A percentile compares a stretch with the other conserved stretches of the same genome.
Conservation (phyloP, 2,329 filamentous ascomycete genomes). For the Trichoderma pleuroti region DNA sequence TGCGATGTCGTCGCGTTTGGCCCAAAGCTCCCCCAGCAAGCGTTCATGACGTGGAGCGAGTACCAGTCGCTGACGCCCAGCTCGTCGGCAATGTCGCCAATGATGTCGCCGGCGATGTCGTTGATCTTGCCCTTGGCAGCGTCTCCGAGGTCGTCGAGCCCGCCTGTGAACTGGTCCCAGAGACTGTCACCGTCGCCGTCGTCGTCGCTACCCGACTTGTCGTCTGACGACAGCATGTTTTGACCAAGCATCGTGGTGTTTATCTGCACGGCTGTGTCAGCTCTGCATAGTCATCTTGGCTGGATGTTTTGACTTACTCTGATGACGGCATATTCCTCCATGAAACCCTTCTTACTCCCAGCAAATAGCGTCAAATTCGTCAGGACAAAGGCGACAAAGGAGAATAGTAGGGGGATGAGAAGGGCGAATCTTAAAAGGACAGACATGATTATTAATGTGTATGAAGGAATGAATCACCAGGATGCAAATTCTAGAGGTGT, state of each 20-base stretch:
- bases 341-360: conserved; percentile 39
- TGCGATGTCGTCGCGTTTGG: conserved; percentile 40
- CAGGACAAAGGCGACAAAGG: conserved; percentile 39
- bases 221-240: conserved; percentile 28
- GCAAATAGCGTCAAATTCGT: conserved; percentile 40
- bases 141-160: conserved; percentile 32
- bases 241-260: conserved; percentile 40
- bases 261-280: conserved; percentile 25
- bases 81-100: conserved; percentile 39
- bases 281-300: not conserved
- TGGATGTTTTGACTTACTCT: conserved; percentile 29
- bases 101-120: conserved; percentile 38
- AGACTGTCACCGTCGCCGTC: conserved; percentile 26
- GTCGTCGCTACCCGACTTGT: conserved; percentile 26
- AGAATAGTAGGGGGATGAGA: conserved; percentile 37
- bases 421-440: conserved; percentile 28
- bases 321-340: conserved; percentile 42
- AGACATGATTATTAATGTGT: conserved; percentile 20
- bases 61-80: conserved; percentile 51
- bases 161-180: conserved; percentile 31
- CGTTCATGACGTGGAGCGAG: conserved; percentile 47
- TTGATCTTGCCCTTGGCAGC: conserved; percentile 38
- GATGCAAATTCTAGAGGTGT: not conserved
- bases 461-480: not conserved
- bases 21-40: conserved; percentile 45